Conservation (phyloP, 129 eudicot genomes). For the Cynara cardunculus region DNA sequence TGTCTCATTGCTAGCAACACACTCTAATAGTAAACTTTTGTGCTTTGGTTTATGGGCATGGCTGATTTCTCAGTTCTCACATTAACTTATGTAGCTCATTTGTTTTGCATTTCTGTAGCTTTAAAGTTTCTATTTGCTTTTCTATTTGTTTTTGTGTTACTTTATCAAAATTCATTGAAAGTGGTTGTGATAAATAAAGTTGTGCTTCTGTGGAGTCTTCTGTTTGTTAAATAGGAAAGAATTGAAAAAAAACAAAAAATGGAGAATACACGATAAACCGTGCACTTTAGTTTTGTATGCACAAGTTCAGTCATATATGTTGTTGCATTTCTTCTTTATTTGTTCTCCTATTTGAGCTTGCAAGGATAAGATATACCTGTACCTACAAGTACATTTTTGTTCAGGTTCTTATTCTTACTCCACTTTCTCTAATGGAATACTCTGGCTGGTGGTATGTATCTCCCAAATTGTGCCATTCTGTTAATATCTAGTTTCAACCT, state of each 20-base stretch:
- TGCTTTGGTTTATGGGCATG: not conserved
- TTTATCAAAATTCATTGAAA: not conserved
- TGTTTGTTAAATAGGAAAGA: not conserved
- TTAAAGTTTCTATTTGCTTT: not conserved
- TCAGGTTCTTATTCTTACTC: not conserved
- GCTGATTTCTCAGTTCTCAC: not conserved
- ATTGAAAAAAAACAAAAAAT: not conserved
- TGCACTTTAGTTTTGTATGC: not conserved
- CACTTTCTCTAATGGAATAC: not conserved
- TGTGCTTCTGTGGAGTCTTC: not conserved
- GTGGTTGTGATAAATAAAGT: not conserved
- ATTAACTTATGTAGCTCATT: not conserved
- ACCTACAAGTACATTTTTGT: not conserved
- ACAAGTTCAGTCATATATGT: not conserved
- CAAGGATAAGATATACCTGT: not conserved
- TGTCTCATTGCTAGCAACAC: not conserved
- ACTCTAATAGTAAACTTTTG: not conserved
- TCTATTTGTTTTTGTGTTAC: not conserved
- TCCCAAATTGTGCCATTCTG: not conserved
- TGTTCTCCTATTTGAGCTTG: not conserved
- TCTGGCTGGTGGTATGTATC: not conserved
- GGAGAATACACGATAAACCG: not conserved
- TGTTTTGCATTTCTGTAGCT: not conserved
- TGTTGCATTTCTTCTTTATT: not conserved
- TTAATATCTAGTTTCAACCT: constrained; percentile 3